These are phyloP conservation scores for Pichia sp. DNA, from an alignment of 1,139 yeast species.

Conservation along the genomic window DNA sequence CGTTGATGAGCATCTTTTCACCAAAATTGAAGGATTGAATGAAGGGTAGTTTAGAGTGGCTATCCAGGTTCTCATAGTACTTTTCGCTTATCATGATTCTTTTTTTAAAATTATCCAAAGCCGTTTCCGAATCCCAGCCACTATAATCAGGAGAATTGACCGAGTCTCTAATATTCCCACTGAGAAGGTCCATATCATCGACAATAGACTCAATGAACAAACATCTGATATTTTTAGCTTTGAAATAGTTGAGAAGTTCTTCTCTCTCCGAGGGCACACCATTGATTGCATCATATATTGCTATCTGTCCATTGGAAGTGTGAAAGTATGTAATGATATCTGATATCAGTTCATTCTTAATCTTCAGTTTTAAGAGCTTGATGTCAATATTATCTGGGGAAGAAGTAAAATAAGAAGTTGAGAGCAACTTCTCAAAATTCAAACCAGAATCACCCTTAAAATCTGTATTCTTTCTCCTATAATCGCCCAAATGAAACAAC, in stretches of 20 bases:
- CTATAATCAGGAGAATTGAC: slow-evolving; percentile 81
- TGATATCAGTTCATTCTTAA: slow-evolving; percentile 56
- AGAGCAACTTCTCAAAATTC: slow-evolving; percentile 35
- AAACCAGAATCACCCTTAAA: slow-evolving; percentile 4
- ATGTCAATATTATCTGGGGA: slow-evolving; percentile 51
- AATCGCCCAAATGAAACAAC: slow-evolving; percentile 89
- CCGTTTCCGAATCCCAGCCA: slow-evolving; percentile 60
- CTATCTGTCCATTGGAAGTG: slow-evolving; percentile 81
- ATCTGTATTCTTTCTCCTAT: slow-evolving; percentile 54
- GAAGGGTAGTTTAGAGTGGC: slow-evolving; percentile 44
- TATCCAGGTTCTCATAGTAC: slow-evolving; percentile 41
- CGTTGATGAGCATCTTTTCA: slow-evolving; percentile 73
- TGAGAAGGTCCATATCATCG: slow-evolving; percentile 63
- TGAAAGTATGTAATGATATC: slow-evolving; percentile 70
- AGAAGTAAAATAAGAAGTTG: slow-evolving; percentile 66
- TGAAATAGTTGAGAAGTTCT: slow-evolving; percentile 48
- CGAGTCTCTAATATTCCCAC: slow-evolving; percentile 79
- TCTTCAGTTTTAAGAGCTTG: slow-evolving; percentile 46
- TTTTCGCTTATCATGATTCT: slow-evolving; percentile 38
- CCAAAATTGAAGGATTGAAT: slow-evolving; percentile 88
- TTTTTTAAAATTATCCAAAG: slow-evolving; percentile 48
- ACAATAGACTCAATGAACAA: slow-evolving; percentile 84
- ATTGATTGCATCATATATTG: slow-evolving; percentile 93
- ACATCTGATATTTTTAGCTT: slow-evolving; percentile 58
- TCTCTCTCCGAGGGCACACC: slow-evolving; percentile 65